A percentile compares a stretch with the other conserved stretches of the same genome.
Conservation (phyloP, 768 basidiomycete genomes). For the Mycena olivaceomarginata region DNA sequence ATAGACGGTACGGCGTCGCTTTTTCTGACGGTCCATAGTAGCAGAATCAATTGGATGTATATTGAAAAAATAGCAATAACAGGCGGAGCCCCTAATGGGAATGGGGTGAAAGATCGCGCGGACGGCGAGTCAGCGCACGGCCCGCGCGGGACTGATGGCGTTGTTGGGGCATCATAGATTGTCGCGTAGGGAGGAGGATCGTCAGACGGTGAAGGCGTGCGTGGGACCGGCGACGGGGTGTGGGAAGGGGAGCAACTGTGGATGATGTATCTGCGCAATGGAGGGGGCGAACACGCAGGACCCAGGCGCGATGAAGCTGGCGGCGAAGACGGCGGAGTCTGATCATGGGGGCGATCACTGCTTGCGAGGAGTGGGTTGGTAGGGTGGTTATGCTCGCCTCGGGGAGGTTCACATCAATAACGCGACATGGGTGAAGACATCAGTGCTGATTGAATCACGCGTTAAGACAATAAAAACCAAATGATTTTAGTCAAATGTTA, state of each 20-base stretch:
- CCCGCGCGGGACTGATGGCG: too few relatives aligned
- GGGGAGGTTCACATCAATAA: background rate
- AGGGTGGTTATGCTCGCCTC: too few relatives aligned
- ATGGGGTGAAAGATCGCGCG: too few relatives aligned
- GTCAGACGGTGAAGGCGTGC: background rate
- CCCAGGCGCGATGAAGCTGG: background rate
- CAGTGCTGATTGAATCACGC: background rate
- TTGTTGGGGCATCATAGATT: background rate
- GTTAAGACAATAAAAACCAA: too few relatives aligned
- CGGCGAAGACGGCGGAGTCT: background rate
- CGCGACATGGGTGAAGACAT: background rate
- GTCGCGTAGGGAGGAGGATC: background rate
- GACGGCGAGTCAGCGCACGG: too few relatives aligned
- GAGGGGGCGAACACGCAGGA: background rate
- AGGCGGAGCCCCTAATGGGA: too few relatives aligned
- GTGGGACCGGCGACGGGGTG: background rate
- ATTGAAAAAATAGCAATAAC: background rate
- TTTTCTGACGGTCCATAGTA: background rate
- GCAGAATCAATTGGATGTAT: background rate
- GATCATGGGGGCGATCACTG: too few relatives aligned
- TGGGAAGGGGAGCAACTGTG: background rate
- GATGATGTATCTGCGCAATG: background rate
- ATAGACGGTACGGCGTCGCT: background rate
- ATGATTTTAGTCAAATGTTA: too few relatives aligned
- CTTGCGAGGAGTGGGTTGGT: background rate